These are phyloP conservation scores for Colletotrichum magnum DNA, from an alignment of 2,329 filamentous ascomycete genomes.

Conservation along the genomic window DNA sequence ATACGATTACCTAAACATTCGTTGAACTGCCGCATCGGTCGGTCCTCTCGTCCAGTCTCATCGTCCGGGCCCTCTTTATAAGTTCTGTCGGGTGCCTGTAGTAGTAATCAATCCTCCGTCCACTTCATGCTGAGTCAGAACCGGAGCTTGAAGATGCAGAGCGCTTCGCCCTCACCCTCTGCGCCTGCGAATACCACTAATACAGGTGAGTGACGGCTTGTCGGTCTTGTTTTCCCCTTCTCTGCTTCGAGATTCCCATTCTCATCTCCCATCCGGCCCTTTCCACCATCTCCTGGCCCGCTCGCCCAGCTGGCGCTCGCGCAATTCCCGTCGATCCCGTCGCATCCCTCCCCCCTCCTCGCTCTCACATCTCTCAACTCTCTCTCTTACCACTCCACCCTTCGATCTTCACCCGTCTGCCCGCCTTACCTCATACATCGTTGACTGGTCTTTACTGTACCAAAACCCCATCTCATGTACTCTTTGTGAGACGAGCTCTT, in stretches of 20 bases:
- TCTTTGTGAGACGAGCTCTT: constrained; percentile 15
- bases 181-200: constrained; percentile 41
- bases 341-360: constrained; percentile 7
- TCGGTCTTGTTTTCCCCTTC: constrained; percentile 26
- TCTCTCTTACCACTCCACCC: constrained; percentile 16
- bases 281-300: constrained; percentile 10
- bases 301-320: constrained; percentile 10
- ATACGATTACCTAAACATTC: constrained; percentile 40
- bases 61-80: constrained; percentile 41
- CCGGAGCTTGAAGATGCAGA: constrained; percentile 43
- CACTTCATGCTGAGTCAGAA: constrained; percentile 43
- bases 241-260: constrained; percentile 16
- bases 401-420: constrained; percentile 13
- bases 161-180: constrained; percentile 40
- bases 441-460: constrained; percentile 20
- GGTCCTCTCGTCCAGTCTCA: constrained; percentile 38
- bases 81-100: constrained; percentile 39
- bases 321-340: constrained; percentile 24
- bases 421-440: constrained; percentile 35
- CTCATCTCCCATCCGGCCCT: constrained; percentile 13
- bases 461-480: constrained; percentile 19
- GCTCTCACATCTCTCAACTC: constrained; percentile 7
- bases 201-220: constrained; percentile 36
- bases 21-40: constrained; percentile 40
- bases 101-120: constrained; percentile 42